Evolutionary conservation across 805 yeast species (phyloP).

Genomic region (Wickerhamiella spandovensis): DNA sequence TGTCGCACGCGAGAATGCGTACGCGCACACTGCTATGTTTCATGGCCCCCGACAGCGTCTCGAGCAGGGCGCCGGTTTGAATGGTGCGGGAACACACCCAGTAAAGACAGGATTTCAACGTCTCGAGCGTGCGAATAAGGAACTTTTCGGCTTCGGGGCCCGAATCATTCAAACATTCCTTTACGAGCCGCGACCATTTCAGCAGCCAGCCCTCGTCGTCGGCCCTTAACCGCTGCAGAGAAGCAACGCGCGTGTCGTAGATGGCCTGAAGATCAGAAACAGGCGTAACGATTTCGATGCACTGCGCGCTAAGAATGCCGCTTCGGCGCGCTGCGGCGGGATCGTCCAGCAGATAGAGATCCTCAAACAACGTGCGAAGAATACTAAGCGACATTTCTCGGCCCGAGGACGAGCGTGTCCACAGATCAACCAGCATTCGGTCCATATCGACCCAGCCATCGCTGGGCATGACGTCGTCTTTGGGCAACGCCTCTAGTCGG

Average conservation of each 20-base stretch:
- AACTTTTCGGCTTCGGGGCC: not conserved
- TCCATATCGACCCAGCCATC: constrained; percentile 85
- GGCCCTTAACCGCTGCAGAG: constrained; percentile 46
- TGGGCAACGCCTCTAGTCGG: constrained; percentile 2
- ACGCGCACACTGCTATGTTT: constrained; percentile 39
- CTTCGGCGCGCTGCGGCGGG: constrained; percentile 74
- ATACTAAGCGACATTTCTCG: constrained; percentile 70
- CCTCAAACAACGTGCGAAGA: constrained; percentile 81
- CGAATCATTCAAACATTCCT: constrained; percentile 24
- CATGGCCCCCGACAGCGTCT: constrained; percentile 38
- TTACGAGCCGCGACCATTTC: constrained; percentile 34
- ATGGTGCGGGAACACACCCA: constrained; percentile 80
- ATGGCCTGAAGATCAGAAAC: constrained; percentile 44
- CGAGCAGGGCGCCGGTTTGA: constrained; percentile 49
- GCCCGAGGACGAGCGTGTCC: constrained; percentile 51
- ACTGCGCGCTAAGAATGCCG: constrained; percentile 61
- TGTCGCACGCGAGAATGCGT: constrained; percentile 76
- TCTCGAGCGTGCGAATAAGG: constrained; percentile 35
- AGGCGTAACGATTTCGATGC: constrained; percentile 74
- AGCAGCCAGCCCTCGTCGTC: constrained; percentile 76
- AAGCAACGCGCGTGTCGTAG: constrained; percentile 54
- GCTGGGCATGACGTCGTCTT: constrained; percentile 21
- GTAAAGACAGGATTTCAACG: constrained; percentile 77
- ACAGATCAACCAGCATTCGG: constrained; percentile 51
- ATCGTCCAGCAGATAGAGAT: constrained; percentile 81